A percentile compares a stretch with the other conserved stretches of the same genome.
Evolutionary conservation across 108 stramenopile genomes (phyloP).

Genomic region (Skeletonema potamos): DNA sequence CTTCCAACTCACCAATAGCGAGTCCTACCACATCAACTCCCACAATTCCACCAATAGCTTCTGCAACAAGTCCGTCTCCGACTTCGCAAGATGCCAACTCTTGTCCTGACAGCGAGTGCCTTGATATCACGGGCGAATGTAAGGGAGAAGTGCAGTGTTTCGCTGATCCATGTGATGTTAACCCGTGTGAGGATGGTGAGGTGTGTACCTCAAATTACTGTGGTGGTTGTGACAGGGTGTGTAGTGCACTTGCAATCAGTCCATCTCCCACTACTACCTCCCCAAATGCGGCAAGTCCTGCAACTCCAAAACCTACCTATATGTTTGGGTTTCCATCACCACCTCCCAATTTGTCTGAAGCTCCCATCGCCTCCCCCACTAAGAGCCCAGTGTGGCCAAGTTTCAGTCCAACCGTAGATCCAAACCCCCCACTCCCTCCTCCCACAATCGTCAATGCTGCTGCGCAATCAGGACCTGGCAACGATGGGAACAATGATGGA

Average conservation of each 20-base stretch:
- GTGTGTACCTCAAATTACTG: slow-evolving; percentile 14
- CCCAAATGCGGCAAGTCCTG: not conserved
- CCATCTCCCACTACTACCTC: not conserved
- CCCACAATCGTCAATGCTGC: not conserved
- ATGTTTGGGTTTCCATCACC: not conserved
- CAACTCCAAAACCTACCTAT: not conserved
- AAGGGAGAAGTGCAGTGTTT: slow-evolving; percentile 8
- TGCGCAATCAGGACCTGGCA: not conserved
- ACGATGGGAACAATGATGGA: not conserved
- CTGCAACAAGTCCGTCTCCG: not conserved
- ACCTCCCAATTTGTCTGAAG: not conserved
- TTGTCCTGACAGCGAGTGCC: slow-evolving; percentile 8
- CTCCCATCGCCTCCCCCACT: not conserved
- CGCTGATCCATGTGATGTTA: slow-evolving; percentile 17
- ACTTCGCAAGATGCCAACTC: not conserved
- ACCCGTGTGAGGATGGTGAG: slow-evolving; percentile 5
- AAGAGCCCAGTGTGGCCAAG: not conserved
- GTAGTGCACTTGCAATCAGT: slow-evolving; percentile 1
- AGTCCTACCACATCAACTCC: not conserved
- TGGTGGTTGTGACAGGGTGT: slow-evolving; percentile 23
- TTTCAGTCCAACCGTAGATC: not conserved
- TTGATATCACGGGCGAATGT: slow-evolving; percentile 12
- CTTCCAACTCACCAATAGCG: no score
- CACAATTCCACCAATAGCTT: not conserved
- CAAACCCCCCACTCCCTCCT: not conserved